Percentiles rank a stretch among this genome's conserved stretches.
Conservation (phyloP, 2,329 filamentous ascomycete species). For the Fusarium scirpi region DNA sequence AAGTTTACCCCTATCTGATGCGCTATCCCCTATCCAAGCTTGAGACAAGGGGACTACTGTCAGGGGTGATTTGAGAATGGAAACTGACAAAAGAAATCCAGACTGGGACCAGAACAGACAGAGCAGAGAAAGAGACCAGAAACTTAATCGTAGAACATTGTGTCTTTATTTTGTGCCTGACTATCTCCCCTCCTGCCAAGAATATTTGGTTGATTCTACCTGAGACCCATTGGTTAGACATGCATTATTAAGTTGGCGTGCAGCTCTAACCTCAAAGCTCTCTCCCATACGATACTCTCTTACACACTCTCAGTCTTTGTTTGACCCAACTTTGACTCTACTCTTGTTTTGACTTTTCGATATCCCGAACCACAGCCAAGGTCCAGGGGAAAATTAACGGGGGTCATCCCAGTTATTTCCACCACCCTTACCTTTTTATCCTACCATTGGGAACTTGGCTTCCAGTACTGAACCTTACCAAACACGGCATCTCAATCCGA, state of each 20-base stretch:
- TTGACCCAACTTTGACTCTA: constrained; percentile 30
- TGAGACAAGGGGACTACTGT: constrained; percentile 34
- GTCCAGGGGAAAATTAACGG: constrained; percentile 36
- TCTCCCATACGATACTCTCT: constrained; percentile 9
- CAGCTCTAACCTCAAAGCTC: constrained; percentile 22
- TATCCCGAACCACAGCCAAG: constrained; percentile 28
- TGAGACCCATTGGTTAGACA: constrained; percentile 20
- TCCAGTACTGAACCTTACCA: constrained; percentile 28
- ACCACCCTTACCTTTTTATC: constrained; percentile 29
- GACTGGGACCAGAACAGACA: background rate
- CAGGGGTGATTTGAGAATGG: constrained; percentile 35
- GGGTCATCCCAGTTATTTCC: constrained; percentile 43
- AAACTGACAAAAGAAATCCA: constrained; percentile 11
- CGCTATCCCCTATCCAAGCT: constrained; percentile 41
- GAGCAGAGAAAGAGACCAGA: constrained; percentile 6
- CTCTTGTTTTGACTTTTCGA: constrained; percentile 39
- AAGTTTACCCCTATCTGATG: constrained; percentile 41
- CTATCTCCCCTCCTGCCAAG: constrained; percentile 10
- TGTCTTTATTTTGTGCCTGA: constrained; percentile 20
- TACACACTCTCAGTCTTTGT: constrained; percentile 23
- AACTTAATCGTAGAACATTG: background rate
- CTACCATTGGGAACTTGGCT: constrained; percentile 19
- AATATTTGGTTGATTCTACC: constrained; percentile 1
- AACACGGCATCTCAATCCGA: constrained; percentile 37
- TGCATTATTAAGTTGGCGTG: constrained; percentile 32